Conservation (phyloP, 2,329 filamentous ascomycete species). For the Fusarium algeriense region DNA sequence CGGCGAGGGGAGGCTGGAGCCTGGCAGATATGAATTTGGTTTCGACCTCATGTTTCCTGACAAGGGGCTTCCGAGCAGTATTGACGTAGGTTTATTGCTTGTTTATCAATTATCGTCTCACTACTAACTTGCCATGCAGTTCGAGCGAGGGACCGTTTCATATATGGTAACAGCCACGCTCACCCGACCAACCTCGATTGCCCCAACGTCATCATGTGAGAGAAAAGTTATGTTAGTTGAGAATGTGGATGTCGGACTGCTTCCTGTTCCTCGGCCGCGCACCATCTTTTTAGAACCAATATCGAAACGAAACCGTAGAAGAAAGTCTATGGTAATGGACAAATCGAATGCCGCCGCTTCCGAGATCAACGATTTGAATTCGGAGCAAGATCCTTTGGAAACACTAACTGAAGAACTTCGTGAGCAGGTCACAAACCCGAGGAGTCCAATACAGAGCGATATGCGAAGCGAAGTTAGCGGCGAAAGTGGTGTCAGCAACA, state of each 20-base stretch:
- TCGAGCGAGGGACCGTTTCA: slow-evolving; percentile 92
- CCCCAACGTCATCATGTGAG: slow-evolving; percentile 83
- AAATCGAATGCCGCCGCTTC: slow-evolving; percentile 57
- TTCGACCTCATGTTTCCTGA: slow-evolving; percentile 79
- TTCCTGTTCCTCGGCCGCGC: slow-evolving; percentile 80
- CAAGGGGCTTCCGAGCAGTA: slow-evolving; percentile 84
- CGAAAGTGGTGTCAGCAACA: slow-evolving; percentile 76
- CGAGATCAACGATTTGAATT: slow-evolving; percentile 55
- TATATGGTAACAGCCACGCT: slow-evolving; percentile 92
- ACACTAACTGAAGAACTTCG: slow-evolving; percentile 56
- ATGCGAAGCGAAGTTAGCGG: slow-evolving; percentile 76
- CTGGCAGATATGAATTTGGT: slow-evolving; percentile 83
- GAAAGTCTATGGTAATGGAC: slow-evolving; percentile 63
- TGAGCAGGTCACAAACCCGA: slow-evolving; percentile 52
- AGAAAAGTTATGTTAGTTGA: slow-evolving; percentile 84
- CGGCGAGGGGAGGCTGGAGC: slow-evolving; percentile 79
- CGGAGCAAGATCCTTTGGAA: slow-evolving; percentile 56
- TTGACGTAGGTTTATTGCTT: slow-evolving; percentile 76
- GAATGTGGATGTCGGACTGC: slow-evolving; percentile 83
- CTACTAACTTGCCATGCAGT: slow-evolving; percentile 65
- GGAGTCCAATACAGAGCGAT: slow-evolving; percentile 63
- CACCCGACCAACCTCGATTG: slow-evolving; percentile 88
- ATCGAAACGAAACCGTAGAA: slow-evolving; percentile 75
- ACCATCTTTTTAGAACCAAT: slow-evolving; percentile 91
- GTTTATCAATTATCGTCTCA: background rate